Evolutionary conservation across 169 alveolate genomes (phyloP).

Genomic region (Eimeria acervulina): DNA sequence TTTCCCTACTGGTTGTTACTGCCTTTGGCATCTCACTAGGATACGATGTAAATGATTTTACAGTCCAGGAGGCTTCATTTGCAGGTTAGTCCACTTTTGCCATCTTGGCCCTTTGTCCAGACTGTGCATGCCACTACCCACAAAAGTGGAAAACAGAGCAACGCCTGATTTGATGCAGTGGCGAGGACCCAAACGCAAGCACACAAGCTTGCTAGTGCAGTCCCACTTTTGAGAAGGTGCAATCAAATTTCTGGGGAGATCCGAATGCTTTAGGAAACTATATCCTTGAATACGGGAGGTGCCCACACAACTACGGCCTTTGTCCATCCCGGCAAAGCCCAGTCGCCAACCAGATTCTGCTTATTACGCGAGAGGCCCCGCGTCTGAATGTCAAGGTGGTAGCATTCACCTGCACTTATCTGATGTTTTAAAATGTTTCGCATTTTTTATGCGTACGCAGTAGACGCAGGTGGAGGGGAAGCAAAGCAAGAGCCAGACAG

Average conservation of each 20-base stretch:
- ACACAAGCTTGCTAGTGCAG: neutral
- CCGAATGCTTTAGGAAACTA: neutral
- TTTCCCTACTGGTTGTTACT: neutral
- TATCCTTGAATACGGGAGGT: neutral
- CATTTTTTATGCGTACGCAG: neutral
- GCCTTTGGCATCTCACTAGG: neutral
- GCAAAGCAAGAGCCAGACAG: neutral
- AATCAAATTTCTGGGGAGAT: neutral
- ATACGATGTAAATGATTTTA: neutral
- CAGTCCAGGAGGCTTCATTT: neutral
- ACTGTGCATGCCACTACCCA: neutral
- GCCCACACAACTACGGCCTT: neutral
- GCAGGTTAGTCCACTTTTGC: neutral
- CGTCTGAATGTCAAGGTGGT: neutral
- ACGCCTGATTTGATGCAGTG: neutral
- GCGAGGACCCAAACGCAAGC: neutral
- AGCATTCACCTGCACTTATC: too few relatives aligned
- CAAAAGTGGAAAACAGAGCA: neutral
- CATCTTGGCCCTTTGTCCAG: neutral
- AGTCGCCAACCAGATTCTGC: neutral
- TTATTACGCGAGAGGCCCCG: neutral
- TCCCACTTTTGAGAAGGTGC: neutral
- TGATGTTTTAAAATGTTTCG: neutral
- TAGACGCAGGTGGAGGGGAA: neutral
- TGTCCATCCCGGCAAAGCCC: neutral